These are phyloP conservation scores for Phalaenopsis aphrodite DNA, from an alignment of 106 monocot species.

Conservation along the genomic window DNA sequence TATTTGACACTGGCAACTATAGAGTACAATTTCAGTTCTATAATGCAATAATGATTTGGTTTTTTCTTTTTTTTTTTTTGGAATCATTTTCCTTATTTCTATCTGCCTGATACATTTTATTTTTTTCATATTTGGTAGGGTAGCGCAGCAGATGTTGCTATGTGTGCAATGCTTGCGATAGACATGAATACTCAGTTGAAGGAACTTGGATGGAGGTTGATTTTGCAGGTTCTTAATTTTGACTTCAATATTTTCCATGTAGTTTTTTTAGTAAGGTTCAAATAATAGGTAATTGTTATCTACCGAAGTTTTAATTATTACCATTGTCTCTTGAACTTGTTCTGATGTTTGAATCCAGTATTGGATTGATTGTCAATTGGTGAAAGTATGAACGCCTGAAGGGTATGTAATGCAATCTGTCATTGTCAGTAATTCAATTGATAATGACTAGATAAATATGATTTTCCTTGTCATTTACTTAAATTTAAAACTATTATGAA, in stretches of 20 bases:
- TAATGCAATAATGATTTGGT: too few relatives aligned
- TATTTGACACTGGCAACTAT: not conserved
- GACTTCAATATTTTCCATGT: not conserved
- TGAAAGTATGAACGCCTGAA: not conserved
- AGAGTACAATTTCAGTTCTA: too few relatives aligned
- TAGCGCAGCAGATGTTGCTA: slow-evolving; percentile 96
- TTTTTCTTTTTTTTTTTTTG: not conserved
- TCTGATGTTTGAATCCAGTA: not conserved
- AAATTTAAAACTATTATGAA: not conserved
- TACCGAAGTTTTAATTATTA: not conserved
- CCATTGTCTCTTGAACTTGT: not conserved
- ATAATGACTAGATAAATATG: not conserved
- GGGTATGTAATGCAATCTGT: not conserved
- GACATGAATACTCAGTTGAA: slow-evolving; percentile 61
- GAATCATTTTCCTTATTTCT: not conserved
- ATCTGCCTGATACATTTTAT: not conserved
- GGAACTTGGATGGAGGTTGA: slow-evolving; percentile 82
- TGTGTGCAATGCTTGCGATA: slow-evolving; percentile 99
- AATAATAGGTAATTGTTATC: not conserved
- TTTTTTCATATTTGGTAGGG: slow-evolving; percentile 39
- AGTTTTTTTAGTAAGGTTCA: not conserved
- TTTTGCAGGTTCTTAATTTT: slow-evolving; percentile 59
- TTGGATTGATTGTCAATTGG: not conserved
- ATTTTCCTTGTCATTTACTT: not conserved
- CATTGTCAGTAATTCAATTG: not conserved